phyloP scores from a whole-genome alignment of 352 stramenopile species.

The Phytophthora syringae region DNA sequence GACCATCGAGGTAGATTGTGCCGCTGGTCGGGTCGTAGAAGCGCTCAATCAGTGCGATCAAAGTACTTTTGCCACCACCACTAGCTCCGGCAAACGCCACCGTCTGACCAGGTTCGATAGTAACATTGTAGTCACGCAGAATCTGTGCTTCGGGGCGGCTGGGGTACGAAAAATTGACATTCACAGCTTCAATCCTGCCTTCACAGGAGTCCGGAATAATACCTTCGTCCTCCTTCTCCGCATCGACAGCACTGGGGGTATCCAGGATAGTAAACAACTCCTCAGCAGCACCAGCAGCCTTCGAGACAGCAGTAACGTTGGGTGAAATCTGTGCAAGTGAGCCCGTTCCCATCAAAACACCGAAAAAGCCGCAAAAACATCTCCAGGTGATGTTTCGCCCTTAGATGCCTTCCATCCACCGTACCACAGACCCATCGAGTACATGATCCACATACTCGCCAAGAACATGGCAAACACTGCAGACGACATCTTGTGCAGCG shows the following conservation, averaged over 20 bases:
- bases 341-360: constrained; percentile 42
- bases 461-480: constrained; percentile 46
- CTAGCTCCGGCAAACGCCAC: constrained; percentile 88
- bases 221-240: constrained; percentile 37
- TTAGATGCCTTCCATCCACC: constrained; percentile 46
- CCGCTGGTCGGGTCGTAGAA: constrained; percentile 79
- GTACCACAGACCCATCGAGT: constrained; percentile 59
- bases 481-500: constrained; percentile 39
- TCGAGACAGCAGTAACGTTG: constrained; percentile 45
- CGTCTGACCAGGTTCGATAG: constrained; percentile 64
- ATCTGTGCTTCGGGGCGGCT: constrained; percentile 59
- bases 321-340: constrained; percentile 51
- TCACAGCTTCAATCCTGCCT: constrained; percentile 54
- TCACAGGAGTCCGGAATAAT: constrained; percentile 37
- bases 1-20: constrained; percentile 71
- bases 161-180: constrained; percentile 82
- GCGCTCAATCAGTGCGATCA: constrained; percentile 76
- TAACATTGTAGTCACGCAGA: constrained; percentile 80
- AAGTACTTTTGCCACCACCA: constrained; percentile 89
- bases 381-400: constrained; percentile 34
- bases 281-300: constrained; percentile 41
- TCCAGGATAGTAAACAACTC: constrained; percentile 59
- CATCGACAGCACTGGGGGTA: constrained; percentile 51
- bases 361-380: constrained; percentile 60
- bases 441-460: constrained; percentile 56